Evolutionary conservation across 1,139 yeast genomes (phyloP), one percentile per base, ranked within the genome.

Genomic region (Maudiozyma humilis): DNA sequence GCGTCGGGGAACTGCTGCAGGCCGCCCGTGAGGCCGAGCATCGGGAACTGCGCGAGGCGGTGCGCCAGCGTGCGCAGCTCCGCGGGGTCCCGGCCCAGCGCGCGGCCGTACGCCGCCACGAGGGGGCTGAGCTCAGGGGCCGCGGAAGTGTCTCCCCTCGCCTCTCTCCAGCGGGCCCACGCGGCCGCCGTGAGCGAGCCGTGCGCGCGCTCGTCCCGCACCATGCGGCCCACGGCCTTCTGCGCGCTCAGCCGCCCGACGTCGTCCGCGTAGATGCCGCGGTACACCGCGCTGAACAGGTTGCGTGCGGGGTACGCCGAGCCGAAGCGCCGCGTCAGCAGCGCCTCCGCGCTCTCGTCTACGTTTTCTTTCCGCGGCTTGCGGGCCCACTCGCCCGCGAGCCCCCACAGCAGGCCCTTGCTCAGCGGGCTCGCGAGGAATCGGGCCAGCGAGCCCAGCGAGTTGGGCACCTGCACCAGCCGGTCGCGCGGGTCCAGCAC

Each of bases 211-310:
- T 86, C 96, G 43, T 77, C 62, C 18, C 72, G 66, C 41, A 72
- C 75, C 49, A 86, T 56, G 13, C 65, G 52, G 0, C 78, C 76
- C 46, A 81, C 54, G 0, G 82, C 73, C 1, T 83, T 69, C 18
- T 74, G 67, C 0, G 83, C 78, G 64, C 95, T 84, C 38, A 91
- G 66, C 47, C 75, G 69, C 10, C 72, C 59, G 2, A 79, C 72
- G 61, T 89, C 95, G 1, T 95, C 96, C 4, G 95, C 96, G 61
- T 88, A 91, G 1, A 91, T 79, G 0, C 98, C 98, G 57, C 88
- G 88, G 57, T 83, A 69, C 3, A 89, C 67, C 0, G 96, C 97
- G 61, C 95, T 85, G 15, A 83, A 64, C 13, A 91, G 65, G 45
- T 84, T 79, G 41, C 76, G 75, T 2, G 86, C 73, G 5, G 87